A percentile compares a stretch with the other conserved stretches of the same genome.
These are phyloP conservation scores for Rhodomyrtus psidioides DNA, from an alignment of 441 rosid species.

Conservation along the genomic window DNA sequence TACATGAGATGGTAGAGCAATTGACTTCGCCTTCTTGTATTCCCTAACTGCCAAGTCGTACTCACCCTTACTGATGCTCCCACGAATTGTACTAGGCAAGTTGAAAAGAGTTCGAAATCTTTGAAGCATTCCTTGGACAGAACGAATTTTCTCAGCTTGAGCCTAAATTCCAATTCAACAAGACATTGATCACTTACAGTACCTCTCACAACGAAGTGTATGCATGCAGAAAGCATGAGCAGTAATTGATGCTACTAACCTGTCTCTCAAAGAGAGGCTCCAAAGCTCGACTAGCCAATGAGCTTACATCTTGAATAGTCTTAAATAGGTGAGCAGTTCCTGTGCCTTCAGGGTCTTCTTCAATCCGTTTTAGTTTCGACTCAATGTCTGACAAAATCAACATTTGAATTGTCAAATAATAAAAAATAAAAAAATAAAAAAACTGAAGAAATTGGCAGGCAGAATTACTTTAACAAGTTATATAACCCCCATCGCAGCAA, in stretches of 20 bases:
- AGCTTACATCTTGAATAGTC: conserved; percentile 77
- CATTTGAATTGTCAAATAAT: background rate
- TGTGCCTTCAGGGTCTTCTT: conserved; percentile 97
- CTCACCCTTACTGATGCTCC: conserved; percentile 93
- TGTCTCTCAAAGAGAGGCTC: conserved; percentile 98
- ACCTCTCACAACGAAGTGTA: background rate
- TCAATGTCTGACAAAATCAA: conserved; percentile 60
- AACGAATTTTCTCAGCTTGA: conserved; percentile 97
- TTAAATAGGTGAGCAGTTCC: conserved; percentile 84
- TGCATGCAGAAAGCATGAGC: conserved; percentile 2
- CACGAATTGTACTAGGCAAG: conserved; percentile 91
- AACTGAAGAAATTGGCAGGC: background rate
- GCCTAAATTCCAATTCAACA: conserved; percentile 38
- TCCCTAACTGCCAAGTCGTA: conserved; percentile 95
- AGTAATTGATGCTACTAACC: conserved; percentile 36
- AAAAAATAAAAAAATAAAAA: background rate
- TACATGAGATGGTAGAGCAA: conserved; percentile 97
- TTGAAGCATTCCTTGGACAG: conserved; percentile 99
- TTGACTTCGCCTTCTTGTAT: conserved; percentile 96
- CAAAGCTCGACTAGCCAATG: conserved; percentile 78
- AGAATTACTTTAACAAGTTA: background rate
- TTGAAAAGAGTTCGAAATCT: conserved; percentile 91
- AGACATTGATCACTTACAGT: conserved; percentile 9
- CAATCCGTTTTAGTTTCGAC: conserved; percentile 88
- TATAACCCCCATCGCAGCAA: background rate